phyloP scores from a whole-genome alignment of 1,284 basidiomycete genomes.

The Cystobasidium sp. region DNA sequence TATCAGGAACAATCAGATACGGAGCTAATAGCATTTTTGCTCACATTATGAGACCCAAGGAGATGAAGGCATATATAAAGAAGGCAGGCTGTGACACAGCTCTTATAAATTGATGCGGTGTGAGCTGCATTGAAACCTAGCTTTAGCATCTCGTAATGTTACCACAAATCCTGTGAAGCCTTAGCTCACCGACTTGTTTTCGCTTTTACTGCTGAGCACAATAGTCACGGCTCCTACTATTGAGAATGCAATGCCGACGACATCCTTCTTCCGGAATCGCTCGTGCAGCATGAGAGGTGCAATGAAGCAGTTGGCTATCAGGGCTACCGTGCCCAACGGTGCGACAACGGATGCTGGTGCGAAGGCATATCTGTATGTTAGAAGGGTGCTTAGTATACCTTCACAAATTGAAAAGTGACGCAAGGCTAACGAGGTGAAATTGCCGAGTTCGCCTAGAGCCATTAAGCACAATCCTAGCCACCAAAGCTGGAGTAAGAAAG shows the following conservation, averaged over 20 bases:
- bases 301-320: slow-evolving; percentile 93
- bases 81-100: slow-evolving; percentile 76
- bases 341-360: slow-evolving; percentile 94
- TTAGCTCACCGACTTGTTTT: slow-evolving; percentile 66
- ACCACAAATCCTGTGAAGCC: too few species aligned
- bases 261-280: slow-evolving; percentile 65
- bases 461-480: slow-evolving; percentile 88
- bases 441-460: slow-evolving; percentile 87
- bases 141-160: too few species aligned
- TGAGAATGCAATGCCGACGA: slow-evolving; percentile 83
- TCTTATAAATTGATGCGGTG: slow-evolving; percentile 69
- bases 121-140: slow-evolving; percentile 55
- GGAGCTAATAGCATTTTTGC: not conserved
- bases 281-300: slow-evolving; percentile 65
- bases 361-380: slow-evolving; percentile 69
- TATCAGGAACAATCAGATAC: too few species aligned
- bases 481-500: slow-evolving; percentile 65
- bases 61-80: slow-evolving; percentile 71
- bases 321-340: slow-evolving; percentile 69
- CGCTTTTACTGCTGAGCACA: slow-evolving; percentile 77
- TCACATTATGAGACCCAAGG: slow-evolving; percentile 60
- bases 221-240: slow-evolving; percentile 86
- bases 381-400: not conserved
- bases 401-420: not conserved
- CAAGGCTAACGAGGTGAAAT: slow-evolving; percentile 66